Conservation (phyloP, 2,329 filamentous ascomycete genomes). For the Coniochaeta sp. region DNA sequence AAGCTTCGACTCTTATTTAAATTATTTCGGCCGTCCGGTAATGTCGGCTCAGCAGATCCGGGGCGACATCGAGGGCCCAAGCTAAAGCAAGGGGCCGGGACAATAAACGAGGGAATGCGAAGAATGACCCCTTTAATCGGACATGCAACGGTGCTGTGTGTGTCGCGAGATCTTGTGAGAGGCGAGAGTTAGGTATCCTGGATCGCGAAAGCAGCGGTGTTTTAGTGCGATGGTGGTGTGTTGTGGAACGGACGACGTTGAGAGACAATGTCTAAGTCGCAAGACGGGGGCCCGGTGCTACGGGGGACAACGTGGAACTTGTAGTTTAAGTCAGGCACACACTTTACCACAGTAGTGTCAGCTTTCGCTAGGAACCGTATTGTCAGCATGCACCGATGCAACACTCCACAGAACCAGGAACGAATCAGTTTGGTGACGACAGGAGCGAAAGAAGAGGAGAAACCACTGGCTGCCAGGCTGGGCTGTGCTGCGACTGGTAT, state of each 20-base stretch:
- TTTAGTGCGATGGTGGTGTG: background rate
- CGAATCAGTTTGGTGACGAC: background rate
- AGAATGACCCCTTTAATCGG: background rate
- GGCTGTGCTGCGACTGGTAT: no score
- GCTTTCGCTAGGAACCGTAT: background rate
- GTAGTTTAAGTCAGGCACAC: slow-evolving; percentile 3
- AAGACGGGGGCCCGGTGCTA: background rate
- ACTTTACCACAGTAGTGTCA: background rate
- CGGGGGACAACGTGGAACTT: slow-evolving; percentile 4
- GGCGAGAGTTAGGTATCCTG: background rate
- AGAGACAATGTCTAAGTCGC: background rate
- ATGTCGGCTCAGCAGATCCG: slow-evolving; percentile 1
- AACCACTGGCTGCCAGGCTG: background rate
- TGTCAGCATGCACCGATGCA: background rate
- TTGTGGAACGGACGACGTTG: background rate
- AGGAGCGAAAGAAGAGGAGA: background rate
- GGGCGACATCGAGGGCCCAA: slow-evolving; percentile 2
- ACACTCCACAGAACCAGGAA: background rate
- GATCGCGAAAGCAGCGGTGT: background rate
- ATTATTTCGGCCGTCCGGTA: slow-evolving; percentile 1
- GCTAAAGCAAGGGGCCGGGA: background rate
- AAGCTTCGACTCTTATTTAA: background rate
- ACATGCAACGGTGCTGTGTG: slow-evolving; percentile 1
- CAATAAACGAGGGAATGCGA: background rate
- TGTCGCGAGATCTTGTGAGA: background rate